Evolutionary conservation across 2,329 filamentous ascomycete genomes (phyloP).

Genomic region (Amesomyces nigricolor): DNA sequence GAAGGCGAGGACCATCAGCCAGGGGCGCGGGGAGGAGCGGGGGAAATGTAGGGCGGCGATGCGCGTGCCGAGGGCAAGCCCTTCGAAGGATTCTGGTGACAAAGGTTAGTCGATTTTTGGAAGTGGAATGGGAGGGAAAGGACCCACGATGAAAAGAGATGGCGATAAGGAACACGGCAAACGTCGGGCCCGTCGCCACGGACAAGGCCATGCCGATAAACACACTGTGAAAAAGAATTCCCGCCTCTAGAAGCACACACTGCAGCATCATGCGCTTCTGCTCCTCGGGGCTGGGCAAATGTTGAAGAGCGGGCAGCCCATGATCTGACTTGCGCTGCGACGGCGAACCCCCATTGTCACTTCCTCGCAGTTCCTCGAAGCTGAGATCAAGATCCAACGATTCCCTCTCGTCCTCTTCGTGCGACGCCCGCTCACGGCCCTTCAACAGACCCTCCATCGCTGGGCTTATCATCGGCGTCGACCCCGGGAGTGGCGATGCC

Average conservation of each 20-base stretch:
- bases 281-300: constrained; percentile 46
- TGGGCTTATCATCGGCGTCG: constrained; percentile 37
- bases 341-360: constrained; percentile 30
- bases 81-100: constrained; percentile 66
- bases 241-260: constrained; percentile 73
- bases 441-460: constrained; percentile 21
- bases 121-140: neutral
- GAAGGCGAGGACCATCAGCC: constrained; percentile 75
- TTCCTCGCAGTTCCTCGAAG: constrained; percentile 54
- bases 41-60: constrained; percentile 81
- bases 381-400: constrained; percentile 50
- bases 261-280: constrained; percentile 65
- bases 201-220: constrained; percentile 86
- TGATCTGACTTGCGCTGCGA: constrained; percentile 16
- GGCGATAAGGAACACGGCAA: constrained; percentile 72
- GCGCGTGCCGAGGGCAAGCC: constrained; percentile 75
- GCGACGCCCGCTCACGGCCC: constrained; percentile 27
- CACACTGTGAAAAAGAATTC: constrained; percentile 77
- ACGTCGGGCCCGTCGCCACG: constrained; percentile 72
- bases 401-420: constrained; percentile 44
- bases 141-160: constrained; percentile 64
- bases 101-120: neutral
- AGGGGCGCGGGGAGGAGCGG: constrained; percentile 66
- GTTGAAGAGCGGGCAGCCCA: constrained; percentile 7
- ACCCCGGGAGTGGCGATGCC: constrained; percentile 53